phyloP scores from a whole-genome alignment of 2,329 filamentous ascomycete species.

The Microdochium paspali region DNA sequence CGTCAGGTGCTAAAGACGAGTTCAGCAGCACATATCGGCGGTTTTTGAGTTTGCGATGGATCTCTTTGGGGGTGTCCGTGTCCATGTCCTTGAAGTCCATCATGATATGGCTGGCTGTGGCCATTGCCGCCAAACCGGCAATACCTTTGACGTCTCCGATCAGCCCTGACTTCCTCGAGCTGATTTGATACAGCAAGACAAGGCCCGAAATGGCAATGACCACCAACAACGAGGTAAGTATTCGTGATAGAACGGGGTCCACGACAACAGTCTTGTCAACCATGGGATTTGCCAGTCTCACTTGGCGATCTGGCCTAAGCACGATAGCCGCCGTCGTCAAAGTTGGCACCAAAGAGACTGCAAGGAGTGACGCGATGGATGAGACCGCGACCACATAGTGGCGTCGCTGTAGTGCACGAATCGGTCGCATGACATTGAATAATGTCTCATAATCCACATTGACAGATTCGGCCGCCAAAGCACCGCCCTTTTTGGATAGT shows the following conservation, averaged over 20 bases:
- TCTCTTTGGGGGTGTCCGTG: conserved; percentile 53
- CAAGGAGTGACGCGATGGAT: conserved; percentile 53
- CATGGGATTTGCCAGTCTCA: conserved; percentile 29
- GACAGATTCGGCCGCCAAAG: conserved; percentile 54
- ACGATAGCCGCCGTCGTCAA: conserved; percentile 54
- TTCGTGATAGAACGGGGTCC: conserved; percentile 48
- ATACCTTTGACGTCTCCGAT: conserved; percentile 63
- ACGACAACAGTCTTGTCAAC: conserved; percentile 45
- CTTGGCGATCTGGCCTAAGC: conserved; percentile 40
- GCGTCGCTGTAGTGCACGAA: conserved; percentile 49
- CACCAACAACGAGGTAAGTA: conserved; percentile 45
- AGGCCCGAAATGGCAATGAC: conserved; percentile 49
- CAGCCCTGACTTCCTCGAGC: conserved; percentile 54
- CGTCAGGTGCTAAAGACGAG: conserved; percentile 59
- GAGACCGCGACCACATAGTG: conserved; percentile 63
- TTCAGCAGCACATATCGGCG: conserved; percentile 62
- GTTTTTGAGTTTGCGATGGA: conserved; percentile 57
- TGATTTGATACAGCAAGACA: conserved; percentile 50
- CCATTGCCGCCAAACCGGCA: conserved; percentile 66
- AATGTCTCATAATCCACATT: conserved; percentile 68
- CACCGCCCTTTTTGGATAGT: conserved; percentile 49
- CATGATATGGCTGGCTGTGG: conserved; percentile 62
- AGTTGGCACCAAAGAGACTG: conserved; percentile 60
- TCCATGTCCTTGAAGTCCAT: conserved; percentile 68
- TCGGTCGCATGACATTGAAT: conserved; percentile 54